These are phyloP conservation scores for Trichoderma harzianum DNA, from an alignment of 2,329 filamentous ascomycete species.

Conservation along the genomic window DNA sequence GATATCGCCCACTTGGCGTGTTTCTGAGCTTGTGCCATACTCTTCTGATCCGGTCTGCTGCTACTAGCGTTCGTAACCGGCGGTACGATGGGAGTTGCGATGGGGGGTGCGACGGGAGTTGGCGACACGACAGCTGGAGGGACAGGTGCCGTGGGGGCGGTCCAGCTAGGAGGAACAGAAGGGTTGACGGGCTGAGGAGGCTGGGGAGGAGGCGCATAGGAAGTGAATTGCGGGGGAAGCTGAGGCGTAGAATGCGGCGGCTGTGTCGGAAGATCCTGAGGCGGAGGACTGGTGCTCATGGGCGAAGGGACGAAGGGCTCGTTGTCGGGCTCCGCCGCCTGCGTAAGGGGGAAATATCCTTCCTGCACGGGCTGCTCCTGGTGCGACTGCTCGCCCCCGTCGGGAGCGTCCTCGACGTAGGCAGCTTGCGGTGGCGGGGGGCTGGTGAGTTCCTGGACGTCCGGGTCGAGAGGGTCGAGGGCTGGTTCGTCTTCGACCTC, in stretches of 20 bases:
- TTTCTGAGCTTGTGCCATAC: constrained; percentile 83
- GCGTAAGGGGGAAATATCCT: constrained; percentile 34
- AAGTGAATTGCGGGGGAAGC: constrained; percentile 25
- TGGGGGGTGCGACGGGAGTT: constrained; percentile 9
- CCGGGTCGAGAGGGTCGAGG: constrained; percentile 37
- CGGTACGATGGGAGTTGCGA: constrained; percentile 12
- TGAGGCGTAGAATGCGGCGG: constrained; percentile 23
- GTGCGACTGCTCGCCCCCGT: constrained; percentile 36
- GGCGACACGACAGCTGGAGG: constrained; percentile 24
- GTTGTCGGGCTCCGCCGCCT: constrained; percentile 15
- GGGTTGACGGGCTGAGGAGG: constrained; percentile 22
- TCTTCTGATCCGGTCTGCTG: constrained; percentile 35
- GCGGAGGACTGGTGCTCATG: constrained; percentile 29
- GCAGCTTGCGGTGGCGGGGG: constrained; percentile 41
- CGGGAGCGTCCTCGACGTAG: constrained; percentile 53
- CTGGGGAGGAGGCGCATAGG: constrained; percentile 21
- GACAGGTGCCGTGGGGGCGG: constrained; percentile 7
- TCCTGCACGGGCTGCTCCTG: constrained; percentile 30
- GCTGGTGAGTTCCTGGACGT: constrained; percentile 31
- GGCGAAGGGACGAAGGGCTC: constrained; percentile 36
- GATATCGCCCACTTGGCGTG: constrained; percentile 97
- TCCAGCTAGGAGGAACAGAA: constrained; percentile 16
- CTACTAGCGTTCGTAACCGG: constrained; percentile 12
- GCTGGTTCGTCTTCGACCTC: constrained; percentile 22
- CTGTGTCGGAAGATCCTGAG: constrained; percentile 22